Base-by-base conservation (phyloP, 106 monocot genomes). In the Dioscorea zingiberensis region DNA sequence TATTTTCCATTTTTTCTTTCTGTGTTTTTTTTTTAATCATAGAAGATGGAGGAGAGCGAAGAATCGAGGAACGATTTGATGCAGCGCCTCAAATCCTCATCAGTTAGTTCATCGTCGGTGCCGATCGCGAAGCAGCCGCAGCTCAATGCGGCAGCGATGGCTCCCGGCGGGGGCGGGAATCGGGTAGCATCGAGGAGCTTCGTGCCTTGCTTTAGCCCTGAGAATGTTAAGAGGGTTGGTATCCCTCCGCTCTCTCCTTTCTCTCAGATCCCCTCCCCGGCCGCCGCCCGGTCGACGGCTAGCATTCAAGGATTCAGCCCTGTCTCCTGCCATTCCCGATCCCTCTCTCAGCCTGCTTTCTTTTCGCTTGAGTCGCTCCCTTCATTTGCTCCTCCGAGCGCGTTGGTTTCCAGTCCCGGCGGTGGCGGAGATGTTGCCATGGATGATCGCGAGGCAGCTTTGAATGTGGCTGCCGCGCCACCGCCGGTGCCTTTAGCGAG, bases 301-400 rank as follows among this genome's bases (percentile, higher is more conserved):
- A 14, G 30, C 3, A 29, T 56, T 3, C 73, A 67, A 0, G 29
- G 45, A 3, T 65, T 78, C 30, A 61, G 60, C 25, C 60, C 63
- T 2, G 51, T 70, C 0, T 69, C 78, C 3, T 64, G 71, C 26
- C 85, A 84, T 65, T 69, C 74, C 53, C 66, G 84, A 18, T 93
- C 87, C 5, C 67, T 76, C 44, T 93, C 87, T 4, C 92, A 93
- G 57, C 92, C 92, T 0, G 30, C 84, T 2, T 82, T 84, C 75
- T 92, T 84, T 60, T 72, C 65, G 24, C 71, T 79, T 28, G 87
- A 87, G 29, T 59, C 68, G 5, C 27, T 87, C 29, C 78, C 81
- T 4, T 74, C 76, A 7, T 67, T 81, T 3, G 66, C 38, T 38
- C 38, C 38, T 38, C 38, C 48, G 45, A 66, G 67, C 1, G 56